These are phyloP conservation scores for Penicillium sp. DNA, from an alignment of 2,329 filamentous ascomycete genomes.

Conservation along the genomic window DNA sequence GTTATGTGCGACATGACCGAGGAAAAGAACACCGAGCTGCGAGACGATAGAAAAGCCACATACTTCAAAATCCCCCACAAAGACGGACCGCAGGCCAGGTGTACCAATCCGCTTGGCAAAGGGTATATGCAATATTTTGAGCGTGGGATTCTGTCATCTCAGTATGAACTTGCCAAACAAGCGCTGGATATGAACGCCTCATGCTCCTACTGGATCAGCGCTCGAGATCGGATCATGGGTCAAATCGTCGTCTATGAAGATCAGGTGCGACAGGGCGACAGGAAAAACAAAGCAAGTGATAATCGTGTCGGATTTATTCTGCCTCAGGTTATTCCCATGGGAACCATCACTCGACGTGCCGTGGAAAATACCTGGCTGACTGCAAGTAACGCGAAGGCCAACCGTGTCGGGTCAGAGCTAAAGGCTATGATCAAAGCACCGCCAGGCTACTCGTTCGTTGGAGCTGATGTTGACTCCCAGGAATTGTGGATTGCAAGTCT, in stretches of 20 bases:
- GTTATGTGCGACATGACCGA: slow-evolving; percentile 65
- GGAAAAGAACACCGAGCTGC: slow-evolving; percentile 58
- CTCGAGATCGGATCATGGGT: slow-evolving; percentile 82
- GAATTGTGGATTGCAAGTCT: slow-evolving; percentile 97
- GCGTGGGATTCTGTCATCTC: slow-evolving; percentile 73
- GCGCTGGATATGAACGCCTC: slow-evolving; percentile 97
- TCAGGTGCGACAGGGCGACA: slow-evolving; percentile 38
- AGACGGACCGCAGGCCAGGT: slow-evolving; percentile 76
- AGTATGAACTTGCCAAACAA: slow-evolving; percentile 83
- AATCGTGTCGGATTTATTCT: slow-evolving; percentile 69
- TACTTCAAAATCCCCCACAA: slow-evolving; percentile 97
- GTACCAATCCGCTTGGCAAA: slow-evolving; percentile 81
- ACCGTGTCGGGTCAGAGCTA: slow-evolving; percentile 88
- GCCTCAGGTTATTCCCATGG: slow-evolving; percentile 95
- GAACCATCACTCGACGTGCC: slow-evolving; percentile 83
- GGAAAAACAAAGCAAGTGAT: slow-evolving; percentile 14
- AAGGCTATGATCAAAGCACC: slow-evolving; percentile 95
- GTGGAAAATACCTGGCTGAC: slow-evolving; percentile 99
- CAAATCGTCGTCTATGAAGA: slow-evolving; percentile 87
- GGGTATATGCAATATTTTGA: slow-evolving; percentile 86
- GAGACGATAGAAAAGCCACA: slow-evolving; percentile 55
- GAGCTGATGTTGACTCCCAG: slow-evolving; percentile 93
- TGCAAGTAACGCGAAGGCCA: slow-evolving; percentile 91
- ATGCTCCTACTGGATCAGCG: slow-evolving; percentile 98
- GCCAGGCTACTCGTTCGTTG: slow-evolving; percentile 83